phyloP scores from a whole-genome alignment of 441 rosid species.

The Aleurites moluccanus region DNA sequence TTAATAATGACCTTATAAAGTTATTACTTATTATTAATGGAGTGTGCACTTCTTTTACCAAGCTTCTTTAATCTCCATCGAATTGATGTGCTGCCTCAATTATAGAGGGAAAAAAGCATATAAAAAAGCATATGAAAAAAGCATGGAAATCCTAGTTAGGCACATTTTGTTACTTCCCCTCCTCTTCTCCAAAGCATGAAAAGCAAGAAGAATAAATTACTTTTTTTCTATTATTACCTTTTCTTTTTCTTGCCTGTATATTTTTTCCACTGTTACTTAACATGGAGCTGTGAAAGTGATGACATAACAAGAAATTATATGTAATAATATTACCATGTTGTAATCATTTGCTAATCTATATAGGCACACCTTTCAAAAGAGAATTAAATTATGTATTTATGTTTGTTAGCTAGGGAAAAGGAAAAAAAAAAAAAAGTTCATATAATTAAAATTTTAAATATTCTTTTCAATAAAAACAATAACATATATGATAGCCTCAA shows the following conservation, averaged over 20 bases:
- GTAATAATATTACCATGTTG: background rate
- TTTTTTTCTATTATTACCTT: background rate
- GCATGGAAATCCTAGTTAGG: background rate
- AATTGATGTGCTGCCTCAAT: slow-evolving; percentile 28
- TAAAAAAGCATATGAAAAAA: background rate
- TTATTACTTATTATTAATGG: too few relatives aligned
- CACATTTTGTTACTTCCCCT: too few relatives aligned
- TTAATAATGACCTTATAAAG: background rate
- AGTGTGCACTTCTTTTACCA: slow-evolving; percentile 7
- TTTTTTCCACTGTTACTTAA: background rate
- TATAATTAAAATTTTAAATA: too few relatives aligned
- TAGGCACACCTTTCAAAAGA: too few relatives aligned
- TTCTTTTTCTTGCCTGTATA: background rate
- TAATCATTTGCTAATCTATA: background rate
- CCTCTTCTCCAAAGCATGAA: background rate
- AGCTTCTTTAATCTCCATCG: slow-evolving; percentile 11
- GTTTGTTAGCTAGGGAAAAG: too few relatives aligned
- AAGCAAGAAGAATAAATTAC: background rate
- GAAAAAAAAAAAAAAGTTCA: too few relatives aligned
- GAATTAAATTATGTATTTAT: too few relatives aligned
- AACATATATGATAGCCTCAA: too few relatives aligned
- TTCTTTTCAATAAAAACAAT: too few relatives aligned
- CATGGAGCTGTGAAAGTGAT: background rate
- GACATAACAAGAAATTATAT: background rate
- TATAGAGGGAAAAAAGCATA: slow-evolving; percentile 23